Evolutionary conservation across 805 yeast genomes (phyloP).

Genomic region (Pichia exigua): DNA sequence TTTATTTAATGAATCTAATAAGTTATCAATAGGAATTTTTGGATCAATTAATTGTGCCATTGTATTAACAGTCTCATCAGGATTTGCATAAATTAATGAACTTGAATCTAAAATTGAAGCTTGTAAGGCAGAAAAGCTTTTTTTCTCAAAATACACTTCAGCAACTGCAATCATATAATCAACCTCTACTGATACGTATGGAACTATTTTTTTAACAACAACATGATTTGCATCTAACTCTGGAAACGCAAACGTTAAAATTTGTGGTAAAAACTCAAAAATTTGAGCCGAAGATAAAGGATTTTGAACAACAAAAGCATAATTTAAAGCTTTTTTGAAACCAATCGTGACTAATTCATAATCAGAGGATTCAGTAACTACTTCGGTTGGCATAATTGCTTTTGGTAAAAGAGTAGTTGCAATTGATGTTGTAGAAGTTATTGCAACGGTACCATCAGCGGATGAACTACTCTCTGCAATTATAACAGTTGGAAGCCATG

Average conservation of each 20-base stretch:
- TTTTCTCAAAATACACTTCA: conserved; percentile 69
- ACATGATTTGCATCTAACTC: conserved; percentile 30
- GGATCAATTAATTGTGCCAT: conserved; percentile 69
- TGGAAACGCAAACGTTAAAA: conserved; percentile 54
- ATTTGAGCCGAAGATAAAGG: conserved; percentile 77
- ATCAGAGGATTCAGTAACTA: conserved; percentile 33
- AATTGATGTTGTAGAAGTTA: conserved; percentile 21
- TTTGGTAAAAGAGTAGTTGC: conserved; percentile 57
- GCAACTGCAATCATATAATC: conserved; percentile 82
- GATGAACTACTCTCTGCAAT: conserved; percentile 9
- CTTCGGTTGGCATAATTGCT: conserved; percentile 58
- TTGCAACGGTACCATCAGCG: background rate
- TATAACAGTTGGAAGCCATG: conserved; percentile 15
- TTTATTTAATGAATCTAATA: conserved; percentile 18
- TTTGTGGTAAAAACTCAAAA: conserved; percentile 75
- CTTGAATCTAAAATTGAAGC: conserved; percentile 38
- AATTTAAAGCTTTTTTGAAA: conserved; percentile 70
- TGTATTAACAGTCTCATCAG: conserved; percentile 44
- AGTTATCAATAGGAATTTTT: conserved; percentile 50
- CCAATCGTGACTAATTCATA: conserved; percentile 63
- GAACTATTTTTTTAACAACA: conserved; percentile 62
- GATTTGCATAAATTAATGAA: conserved; percentile 57
- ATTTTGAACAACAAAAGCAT: conserved; percentile 70
- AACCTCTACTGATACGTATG: conserved; percentile 50
- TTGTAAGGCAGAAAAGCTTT: conserved; percentile 42